Conservation (phyloP, 2,329 filamentous ascomycete species). For the Cryphonectria radicalis region DNA sequence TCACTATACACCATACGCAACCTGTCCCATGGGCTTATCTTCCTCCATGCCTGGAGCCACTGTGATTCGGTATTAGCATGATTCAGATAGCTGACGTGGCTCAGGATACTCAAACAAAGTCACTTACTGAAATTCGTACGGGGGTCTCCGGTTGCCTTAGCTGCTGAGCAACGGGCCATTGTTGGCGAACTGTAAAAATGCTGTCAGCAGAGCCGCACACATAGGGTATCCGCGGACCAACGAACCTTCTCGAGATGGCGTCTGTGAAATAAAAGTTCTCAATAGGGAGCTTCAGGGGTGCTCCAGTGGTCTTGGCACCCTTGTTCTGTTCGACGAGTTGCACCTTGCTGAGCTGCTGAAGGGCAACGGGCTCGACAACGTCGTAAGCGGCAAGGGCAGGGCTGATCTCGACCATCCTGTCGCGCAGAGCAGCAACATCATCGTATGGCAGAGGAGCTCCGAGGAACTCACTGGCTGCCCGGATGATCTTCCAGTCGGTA, state of each 20-base stretch:
- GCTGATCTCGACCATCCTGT: conserved; percentile 94
- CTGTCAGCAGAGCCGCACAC: conserved; percentile 22
- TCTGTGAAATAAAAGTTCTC: conserved; percentile 99
- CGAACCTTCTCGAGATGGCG: conserved; percentile 91
- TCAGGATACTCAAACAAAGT: not conserved
- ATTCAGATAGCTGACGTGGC: too few relatives aligned
- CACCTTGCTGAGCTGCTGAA: conserved; percentile 81
- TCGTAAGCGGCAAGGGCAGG: conserved; percentile 90
- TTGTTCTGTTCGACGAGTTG: conserved; percentile 97
- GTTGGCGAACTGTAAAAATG: conserved; percentile 77
- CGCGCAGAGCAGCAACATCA: conserved; percentile 83
- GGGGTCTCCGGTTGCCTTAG: conserved; percentile 81
- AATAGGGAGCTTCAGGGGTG: conserved; percentile 80
- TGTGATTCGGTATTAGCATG: conserved; percentile 4
- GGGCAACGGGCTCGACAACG: conserved; percentile 79
- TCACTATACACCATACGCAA: conserved; percentile 61
- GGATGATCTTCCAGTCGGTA: conserved; percentile 99
- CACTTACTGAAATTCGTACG: conserved; percentile 68
- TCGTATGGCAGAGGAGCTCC: conserved; percentile 88
- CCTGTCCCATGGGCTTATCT: conserved; percentile 64
- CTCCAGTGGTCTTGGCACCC: conserved; percentile 73
- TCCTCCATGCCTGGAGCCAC: conserved; percentile 72
- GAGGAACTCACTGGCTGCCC: conserved; percentile 89
- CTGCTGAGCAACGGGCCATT: conserved; percentile 95
- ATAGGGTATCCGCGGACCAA: conserved; percentile 31